Evolutionary conservation across 441 rosid genomes (phyloP), one percentile per base, ranked within the genome.

Genomic region (Bocquillonia castaneifolia): DNA sequence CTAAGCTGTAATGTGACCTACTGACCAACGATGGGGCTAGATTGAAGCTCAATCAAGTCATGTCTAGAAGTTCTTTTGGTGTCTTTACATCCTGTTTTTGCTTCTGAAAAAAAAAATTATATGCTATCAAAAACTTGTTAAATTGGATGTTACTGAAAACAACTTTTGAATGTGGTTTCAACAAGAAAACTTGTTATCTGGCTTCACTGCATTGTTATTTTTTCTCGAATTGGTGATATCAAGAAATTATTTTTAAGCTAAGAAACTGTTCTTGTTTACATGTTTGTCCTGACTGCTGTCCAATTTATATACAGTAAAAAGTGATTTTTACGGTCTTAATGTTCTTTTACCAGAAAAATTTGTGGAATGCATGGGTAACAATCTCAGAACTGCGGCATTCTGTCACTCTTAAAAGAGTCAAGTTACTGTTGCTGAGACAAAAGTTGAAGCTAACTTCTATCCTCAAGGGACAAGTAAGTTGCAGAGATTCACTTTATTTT

Each of bases 381-480:
- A 85, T 78, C 74, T 83, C 88, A 44, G 85, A 83, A 75, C 79
- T 91, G 44, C 87, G 85, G 65, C 92, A 89, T 79, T 85, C 96
- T 71, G 95, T 88, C 48, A 85, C 74, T 80, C 70, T 74, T 23
- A 93, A 86, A 81, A 85, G 92, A 83, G 74, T 82, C 7, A 81
- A 88, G 77, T 64, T 85, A 66, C 86, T 88, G 67, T 58, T 83
- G 76, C 80, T 89, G 74, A 85, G 82, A 81, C 92, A 86, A 70
- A 88, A 81, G 74, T 61, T 91, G 85, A 93, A 88, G 86, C 67
- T 93, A 69, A 74, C 72, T 67, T 82, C 79, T 69, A 75, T 93
- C 73, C 85, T 91, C 74, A 80, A 71, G 79, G 86, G 80, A 66
- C 93, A 93, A 80, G 98, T 89, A 82, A 79, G 88, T 77, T 50